Base-by-base conservation (phyloP, 2,329 filamentous ascomycete species). In the Diaporthe aspalathi region DNA sequence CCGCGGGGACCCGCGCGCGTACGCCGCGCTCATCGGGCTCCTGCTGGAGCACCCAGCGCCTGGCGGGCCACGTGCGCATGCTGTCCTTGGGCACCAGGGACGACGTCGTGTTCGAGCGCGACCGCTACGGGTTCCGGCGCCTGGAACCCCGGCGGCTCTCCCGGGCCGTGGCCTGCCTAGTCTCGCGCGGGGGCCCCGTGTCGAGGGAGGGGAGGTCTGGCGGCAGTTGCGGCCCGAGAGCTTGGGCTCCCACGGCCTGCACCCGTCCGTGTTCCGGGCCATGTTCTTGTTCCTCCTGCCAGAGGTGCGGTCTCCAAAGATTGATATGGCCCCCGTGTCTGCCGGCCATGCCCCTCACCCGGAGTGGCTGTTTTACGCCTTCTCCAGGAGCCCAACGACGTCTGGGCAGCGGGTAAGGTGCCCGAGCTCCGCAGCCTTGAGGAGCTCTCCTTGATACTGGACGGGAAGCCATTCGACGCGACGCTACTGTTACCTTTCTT, bases 221-320 rank as follows among this genome's bases (percentile, higher is more conserved):
- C 38, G 24, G 7, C 17, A 45, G 5, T 38, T 62, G 4, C 22
- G 56, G 1, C 56, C 38, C 8, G 38, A 45, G 7, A 43, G 24
- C 2, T 62, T 62, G 17, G 56, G 56, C 11, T 24, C 24, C n/a
- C 17, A 60, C 5, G 40, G 38, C n/a, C 40, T 62, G 17, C 56
- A 62, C 56, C 24, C 40, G 17, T 62, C 40, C 16, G 47, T 29
- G 11, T 62, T n/a, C 5, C 57, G 40, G 45, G 57, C 27, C 27
- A 47, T 62, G 40, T 47, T 47, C 1, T 29, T 47, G 24, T 62
- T 62, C 57, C 57, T 62, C 9, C 57, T 47, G 4, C 40, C 57
- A 32, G 27, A 47, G 5, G 40, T 62, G 4, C 40, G 40, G 20
- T 62, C 57, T 62, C 11, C 47, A 27, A 62, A 62, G 17, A 8